Evolutionary conservation across 495 filamentous ascomycete species (phyloP), one percentile per base, ranked within the genome.

Genomic region (Pyrenula aspistea): DNA sequence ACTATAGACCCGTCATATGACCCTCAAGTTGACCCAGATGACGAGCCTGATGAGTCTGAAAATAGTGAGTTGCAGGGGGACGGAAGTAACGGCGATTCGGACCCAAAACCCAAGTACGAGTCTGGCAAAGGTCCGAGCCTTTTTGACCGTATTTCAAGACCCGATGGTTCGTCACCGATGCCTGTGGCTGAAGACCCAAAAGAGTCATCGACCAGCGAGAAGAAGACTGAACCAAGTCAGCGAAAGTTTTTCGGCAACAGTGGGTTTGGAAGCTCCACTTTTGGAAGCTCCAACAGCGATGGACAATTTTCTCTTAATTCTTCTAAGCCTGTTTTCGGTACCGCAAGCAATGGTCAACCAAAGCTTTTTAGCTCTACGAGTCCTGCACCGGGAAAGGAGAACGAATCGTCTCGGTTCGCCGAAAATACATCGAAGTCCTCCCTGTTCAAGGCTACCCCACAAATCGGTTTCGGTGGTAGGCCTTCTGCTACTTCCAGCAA

Each of bases 1-100:
- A 69, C 71, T 4, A 76, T 68, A 48, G 63, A 67, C 19, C 71
- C 63, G 20, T 64, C 59, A 51, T 60, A 60, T 10, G 62, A 63
- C 24, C 60, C 62, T 10, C 47, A 55, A 19, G 57, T 53, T 22
- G 53, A 57, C 12, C 10, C 25, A 19, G 54, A 54, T 11, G 60
- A 60, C 21, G 55, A 56, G 23, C 61, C 66, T 49, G 64, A 67
- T 24, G 62, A 51, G n/a, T 49, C 22, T 1, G 53, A 48, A 42
- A n/a, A 66, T n/a, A 67, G 66, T 51, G 62, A 59, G 2, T 60
- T 60, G 11, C 68, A 70, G 48, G 61, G 59, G 24, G 63, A 65
- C 20, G 73, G 68, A 47, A 49, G 49, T 10, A 56, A 64, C 53
- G 48, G 56, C 2, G 60, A 59, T 2, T 51, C 56, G 4, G 60